Percentiles rank a stretch among this genome's conserved stretches.
Evolutionary conservation across 805 yeast genomes (phyloP).

Genomic region (Pichia exigua): DNA sequence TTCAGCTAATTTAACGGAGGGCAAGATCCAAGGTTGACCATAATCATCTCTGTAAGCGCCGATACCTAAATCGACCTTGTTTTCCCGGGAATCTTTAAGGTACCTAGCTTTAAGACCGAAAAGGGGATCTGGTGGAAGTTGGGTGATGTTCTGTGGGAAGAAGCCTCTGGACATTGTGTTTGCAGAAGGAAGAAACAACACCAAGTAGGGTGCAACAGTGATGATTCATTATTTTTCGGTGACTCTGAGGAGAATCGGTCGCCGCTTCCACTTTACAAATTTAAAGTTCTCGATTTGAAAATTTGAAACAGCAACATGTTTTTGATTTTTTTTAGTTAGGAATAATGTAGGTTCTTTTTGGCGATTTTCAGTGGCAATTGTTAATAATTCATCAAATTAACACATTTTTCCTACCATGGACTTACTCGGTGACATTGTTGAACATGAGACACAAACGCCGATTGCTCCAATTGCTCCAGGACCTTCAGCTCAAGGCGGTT

Average conservation of each 20-base stretch:
- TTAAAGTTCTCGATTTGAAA: not conserved
- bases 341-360: not conserved
- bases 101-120: constrained; percentile 72
- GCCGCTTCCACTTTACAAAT: not conserved
- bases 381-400: not conserved
- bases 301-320: too few species aligned
- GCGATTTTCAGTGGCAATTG: not conserved
- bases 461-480: constrained; percentile 8
- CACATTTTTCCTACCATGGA: constrained; percentile 38
- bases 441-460: constrained; percentile 35
- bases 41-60: constrained; percentile 91
- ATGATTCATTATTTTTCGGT: not conserved
- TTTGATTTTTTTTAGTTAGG: too few species aligned
- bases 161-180: constrained; percentile 19
- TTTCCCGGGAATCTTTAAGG: constrained; percentile 45
- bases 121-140: constrained; percentile 79
- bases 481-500: constrained; percentile 1
- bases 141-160: constrained; percentile 35
- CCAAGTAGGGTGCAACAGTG: not conserved
- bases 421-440: constrained; percentile 65
- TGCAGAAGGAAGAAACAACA: not conserved
- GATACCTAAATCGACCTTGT: constrained; percentile 79
- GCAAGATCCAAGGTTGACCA: constrained; percentile 88
- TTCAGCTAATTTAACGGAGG: constrained; percentile 71
- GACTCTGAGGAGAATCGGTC: too few species aligned